Conservation (phyloP, 2,329 filamentous ascomycete species). For the Exophiala mesophila region DNA sequence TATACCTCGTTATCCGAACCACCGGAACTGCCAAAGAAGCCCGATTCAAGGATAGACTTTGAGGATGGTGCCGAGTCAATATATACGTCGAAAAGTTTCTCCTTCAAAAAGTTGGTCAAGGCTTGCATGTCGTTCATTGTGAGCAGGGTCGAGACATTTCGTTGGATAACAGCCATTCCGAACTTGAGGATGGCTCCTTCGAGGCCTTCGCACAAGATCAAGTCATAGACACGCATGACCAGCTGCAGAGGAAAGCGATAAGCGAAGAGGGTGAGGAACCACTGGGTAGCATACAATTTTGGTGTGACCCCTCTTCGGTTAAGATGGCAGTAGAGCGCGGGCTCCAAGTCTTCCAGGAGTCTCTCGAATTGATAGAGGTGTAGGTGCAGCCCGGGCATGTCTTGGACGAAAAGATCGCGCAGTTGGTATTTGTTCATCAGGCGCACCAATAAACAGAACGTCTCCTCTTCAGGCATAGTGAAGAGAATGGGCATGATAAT, state of each 20-base stretch:
- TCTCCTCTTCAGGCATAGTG: conserved; percentile 98
- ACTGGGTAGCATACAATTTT: conserved; percentile 94
- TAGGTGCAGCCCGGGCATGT: conserved; percentile 94
- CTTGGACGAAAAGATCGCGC: conserved; percentile 85
- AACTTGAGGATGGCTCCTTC: conserved; percentile 87
- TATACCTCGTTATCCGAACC: conserved; percentile 92
- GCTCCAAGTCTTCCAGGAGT: conserved; percentile 86
- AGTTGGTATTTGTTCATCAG: conserved; percentile 96
- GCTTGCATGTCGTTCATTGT: conserved; percentile 86
- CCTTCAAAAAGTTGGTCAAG: conserved; percentile 85
- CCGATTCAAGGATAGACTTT: conserved; percentile 89
- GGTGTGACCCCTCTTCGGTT: conserved; percentile 81
- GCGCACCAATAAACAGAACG: conserved; percentile 86
- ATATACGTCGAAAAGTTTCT: conserved; percentile 92
- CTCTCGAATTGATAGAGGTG: conserved; percentile 94
- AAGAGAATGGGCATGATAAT: conserved; percentile 94
- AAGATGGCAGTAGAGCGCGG: conserved; percentile 90
- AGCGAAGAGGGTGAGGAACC: conserved; percentile 97
- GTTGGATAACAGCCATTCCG: conserved; percentile 91
- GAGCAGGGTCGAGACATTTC: conserved; percentile 74
- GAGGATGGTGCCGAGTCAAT: conserved; percentile 90
- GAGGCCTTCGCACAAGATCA: conserved; percentile 88
- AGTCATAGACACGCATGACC: conserved; percentile 91
- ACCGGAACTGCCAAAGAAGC: conserved; percentile 92
- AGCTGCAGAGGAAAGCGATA: conserved; percentile 96